Conservation (phyloP, 805 yeast species). For the Kluyveromyces wickerhamii region DNA sequence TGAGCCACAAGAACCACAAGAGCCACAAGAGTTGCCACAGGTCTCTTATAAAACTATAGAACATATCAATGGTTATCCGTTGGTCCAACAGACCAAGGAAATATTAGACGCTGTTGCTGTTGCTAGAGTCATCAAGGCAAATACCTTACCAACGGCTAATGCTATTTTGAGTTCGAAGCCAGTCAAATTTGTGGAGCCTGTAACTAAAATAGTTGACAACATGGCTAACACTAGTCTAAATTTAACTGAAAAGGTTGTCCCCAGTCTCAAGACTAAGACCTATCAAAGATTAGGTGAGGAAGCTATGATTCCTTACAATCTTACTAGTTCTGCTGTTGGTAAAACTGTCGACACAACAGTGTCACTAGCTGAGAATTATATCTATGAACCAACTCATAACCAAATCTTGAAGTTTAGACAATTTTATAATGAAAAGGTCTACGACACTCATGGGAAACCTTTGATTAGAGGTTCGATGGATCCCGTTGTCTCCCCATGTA, state of each 20-base stretch:
- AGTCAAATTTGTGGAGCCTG: slow-evolving; percentile 35
- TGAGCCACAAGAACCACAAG: slow-evolving; percentile 1
- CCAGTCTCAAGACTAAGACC: slow-evolving; percentile 49
- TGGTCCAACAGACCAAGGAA: slow-evolving; percentile 36
- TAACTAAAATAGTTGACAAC: slow-evolving; percentile 42
- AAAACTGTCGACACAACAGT: slow-evolving; percentile 29
- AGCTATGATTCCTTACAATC: slow-evolving; percentile 44
- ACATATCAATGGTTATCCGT: slow-evolving; percentile 42
- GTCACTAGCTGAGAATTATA: slow-evolving; percentile 28
- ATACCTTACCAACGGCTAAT: slow-evolving; percentile 28
- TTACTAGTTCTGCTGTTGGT: slow-evolving; percentile 34
- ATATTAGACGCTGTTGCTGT: slow-evolving; percentile 31
- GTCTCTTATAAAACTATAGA: slow-evolving; percentile 27
- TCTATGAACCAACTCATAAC: slow-evolving; percentile 42
- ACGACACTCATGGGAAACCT: slow-evolving; percentile 56
- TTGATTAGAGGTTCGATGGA: slow-evolving; percentile 54
- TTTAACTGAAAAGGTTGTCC: slow-evolving; percentile 50
- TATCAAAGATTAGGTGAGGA: slow-evolving; percentile 41
- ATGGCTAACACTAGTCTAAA: slow-evolving; percentile 48
- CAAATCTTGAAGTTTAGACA: slow-evolving; percentile 42
- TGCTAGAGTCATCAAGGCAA: slow-evolving; percentile 29
- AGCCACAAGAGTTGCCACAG: not conserved
- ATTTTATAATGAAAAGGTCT: slow-evolving; percentile 41
- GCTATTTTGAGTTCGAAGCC: slow-evolving; percentile 24
- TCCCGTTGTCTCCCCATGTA: slow-evolving; percentile 55